Conservation (phyloP, 2,329 filamentous ascomycete species). For the Trichothecium sympodiale region DNA sequence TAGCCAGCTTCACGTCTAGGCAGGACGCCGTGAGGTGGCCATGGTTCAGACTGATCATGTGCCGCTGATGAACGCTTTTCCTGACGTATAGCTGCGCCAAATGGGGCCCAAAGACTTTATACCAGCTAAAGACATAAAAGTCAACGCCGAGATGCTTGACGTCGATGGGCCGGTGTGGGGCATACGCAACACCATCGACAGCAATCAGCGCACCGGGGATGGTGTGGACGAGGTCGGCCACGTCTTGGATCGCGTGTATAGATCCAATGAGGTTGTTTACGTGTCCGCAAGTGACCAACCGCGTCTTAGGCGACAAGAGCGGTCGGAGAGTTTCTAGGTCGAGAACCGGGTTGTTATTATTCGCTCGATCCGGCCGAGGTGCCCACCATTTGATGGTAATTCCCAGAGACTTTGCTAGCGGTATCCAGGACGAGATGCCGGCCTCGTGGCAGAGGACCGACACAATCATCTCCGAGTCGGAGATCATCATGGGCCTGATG, state of each 20-base stretch:
- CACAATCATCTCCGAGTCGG: too few species aligned
- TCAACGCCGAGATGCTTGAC: constrained; percentile 59
- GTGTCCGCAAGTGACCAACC: constrained; percentile 63
- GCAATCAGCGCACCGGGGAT: constrained; percentile 48
- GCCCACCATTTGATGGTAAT: constrained; percentile 62
- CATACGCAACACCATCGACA: constrained; percentile 68
- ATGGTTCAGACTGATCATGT: too few species aligned
- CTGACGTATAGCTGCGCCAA: constrained; percentile 60
- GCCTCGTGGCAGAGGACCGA: constrained; percentile 69
- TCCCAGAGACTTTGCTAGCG: constrained; percentile 49
- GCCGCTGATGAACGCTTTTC: constrained; percentile 39
- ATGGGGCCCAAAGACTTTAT: constrained; percentile 74
- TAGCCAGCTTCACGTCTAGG: too few species aligned
- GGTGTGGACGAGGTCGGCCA: constrained; percentile 40
- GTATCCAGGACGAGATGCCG: constrained; percentile 64
- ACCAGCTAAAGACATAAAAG: constrained; percentile 73
- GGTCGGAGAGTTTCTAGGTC: constrained; percentile 41
- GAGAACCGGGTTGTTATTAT: constrained; percentile 45
- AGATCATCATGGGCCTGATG: too few species aligned
- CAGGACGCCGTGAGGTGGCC: too few species aligned
- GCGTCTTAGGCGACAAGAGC: constrained; percentile 53
- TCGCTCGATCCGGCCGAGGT: too few species aligned
- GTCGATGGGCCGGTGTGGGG: constrained; percentile 61
- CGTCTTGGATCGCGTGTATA: constrained; percentile 50
- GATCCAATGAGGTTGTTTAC: constrained; percentile 63